phyloP scores from a whole-genome alignment of 2,329 filamentous ascomycete genomes.

The Fusarium temperatum region DNA sequence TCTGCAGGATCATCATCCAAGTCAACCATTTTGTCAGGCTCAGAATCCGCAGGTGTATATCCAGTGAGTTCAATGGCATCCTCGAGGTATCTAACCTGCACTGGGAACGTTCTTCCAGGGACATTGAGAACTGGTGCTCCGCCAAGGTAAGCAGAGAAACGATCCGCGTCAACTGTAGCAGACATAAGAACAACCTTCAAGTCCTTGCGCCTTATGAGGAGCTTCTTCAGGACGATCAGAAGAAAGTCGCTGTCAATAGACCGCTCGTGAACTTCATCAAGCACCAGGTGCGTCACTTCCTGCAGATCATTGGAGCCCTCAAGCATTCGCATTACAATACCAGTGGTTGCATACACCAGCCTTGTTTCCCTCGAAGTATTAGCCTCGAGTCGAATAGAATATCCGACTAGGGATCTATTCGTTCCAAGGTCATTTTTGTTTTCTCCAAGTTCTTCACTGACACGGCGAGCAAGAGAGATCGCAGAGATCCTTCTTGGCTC shows the following conservation, averaged over 20 bases:
- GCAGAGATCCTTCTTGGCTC: conserved; percentile 96
- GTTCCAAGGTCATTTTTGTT: conserved; percentile 84
- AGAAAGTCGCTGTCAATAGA: conserved; percentile 97
- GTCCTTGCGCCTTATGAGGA: conserved; percentile 79
- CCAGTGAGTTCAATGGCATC: conserved; percentile 91
- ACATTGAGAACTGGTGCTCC: conserved; percentile 89
- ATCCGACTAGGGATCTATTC: conserved; percentile 84
- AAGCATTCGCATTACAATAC: conserved; percentile 98
- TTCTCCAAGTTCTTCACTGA: conserved; percentile 95
- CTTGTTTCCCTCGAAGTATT: conserved; percentile 84
- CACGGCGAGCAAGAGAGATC: conserved; percentile 89
- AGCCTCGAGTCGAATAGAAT: conserved; percentile 91
- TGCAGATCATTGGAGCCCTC: conserved; percentile 86
- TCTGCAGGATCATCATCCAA: conserved; percentile 69
- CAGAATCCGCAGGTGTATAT: conserved; percentile 63
- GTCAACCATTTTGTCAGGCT: conserved; percentile 64
- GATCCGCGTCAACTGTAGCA: conserved; percentile 91
- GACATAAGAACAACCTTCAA: conserved; percentile 97
- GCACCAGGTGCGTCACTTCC: conserved; percentile 90
- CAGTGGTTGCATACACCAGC: conserved; percentile 86
- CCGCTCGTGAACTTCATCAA: conserved; percentile 98
- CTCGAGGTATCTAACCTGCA: conserved; percentile 87
- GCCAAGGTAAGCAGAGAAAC: conserved; percentile 88
- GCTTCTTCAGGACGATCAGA: conserved; percentile 86
- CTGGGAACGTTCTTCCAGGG: conserved; percentile 92